phyloP scores from a whole-genome alignment of 2,329 filamentous ascomycete species.

The Alternaria gansuensis region DNA sequence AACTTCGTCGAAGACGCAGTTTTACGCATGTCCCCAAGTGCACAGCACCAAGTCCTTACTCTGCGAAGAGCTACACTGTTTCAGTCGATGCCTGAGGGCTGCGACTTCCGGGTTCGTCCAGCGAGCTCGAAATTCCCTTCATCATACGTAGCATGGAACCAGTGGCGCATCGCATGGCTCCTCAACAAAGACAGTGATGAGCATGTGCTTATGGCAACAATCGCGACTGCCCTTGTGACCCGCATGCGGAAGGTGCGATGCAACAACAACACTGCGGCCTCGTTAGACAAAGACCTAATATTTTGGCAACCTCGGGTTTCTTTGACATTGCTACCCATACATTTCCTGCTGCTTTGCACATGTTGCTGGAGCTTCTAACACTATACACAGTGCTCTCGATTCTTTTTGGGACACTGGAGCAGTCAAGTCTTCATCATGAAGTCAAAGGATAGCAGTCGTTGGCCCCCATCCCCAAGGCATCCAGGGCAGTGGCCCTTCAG shows the following conservation, averaged over 20 bases:
- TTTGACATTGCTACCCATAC: background rate
- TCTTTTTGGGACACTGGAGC: background rate
- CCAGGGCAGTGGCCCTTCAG: slow-evolving; percentile 14
- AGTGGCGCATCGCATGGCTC: background rate
- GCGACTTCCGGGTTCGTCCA: background rate
- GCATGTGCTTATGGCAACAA: background rate
- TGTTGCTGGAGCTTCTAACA: background rate
- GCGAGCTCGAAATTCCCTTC: background rate
- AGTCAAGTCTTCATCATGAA: background rate
- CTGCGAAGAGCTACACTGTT: background rate
- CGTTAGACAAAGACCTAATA: slow-evolving; percentile 11
- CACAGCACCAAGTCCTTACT: background rate
- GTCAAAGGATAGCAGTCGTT: background rate
- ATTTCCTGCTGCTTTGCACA: background rate
- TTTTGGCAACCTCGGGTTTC: background rate
- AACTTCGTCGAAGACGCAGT: background rate
- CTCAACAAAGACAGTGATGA: background rate
- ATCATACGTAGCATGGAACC: background rate
- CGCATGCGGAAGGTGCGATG: slow-evolving; percentile 10
- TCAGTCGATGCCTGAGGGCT: background rate
- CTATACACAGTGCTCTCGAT: background rate
- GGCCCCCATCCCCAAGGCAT: background rate
- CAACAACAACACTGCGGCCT: background rate
- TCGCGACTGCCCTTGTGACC: slow-evolving; percentile 5
- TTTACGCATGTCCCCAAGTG: background rate